Base-by-base conservation (phyloP, 495 filamentous ascomycete species). In the Oidiodendron maius region DNA sequence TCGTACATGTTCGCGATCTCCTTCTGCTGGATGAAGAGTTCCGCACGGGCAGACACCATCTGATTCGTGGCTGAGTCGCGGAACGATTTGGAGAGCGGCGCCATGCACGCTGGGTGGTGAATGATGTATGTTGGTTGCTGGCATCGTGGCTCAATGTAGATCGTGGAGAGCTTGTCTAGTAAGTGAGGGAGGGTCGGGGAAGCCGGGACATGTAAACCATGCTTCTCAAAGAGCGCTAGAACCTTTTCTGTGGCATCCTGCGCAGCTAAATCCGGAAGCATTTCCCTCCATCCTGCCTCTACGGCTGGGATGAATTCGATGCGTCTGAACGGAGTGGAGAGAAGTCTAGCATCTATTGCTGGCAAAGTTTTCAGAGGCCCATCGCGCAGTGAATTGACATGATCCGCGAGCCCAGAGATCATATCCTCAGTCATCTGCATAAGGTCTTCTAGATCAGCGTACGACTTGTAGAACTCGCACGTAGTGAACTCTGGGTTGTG, bases 401-500 rank as follows among this genome's bases (percentile, higher is more conserved):
- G 71, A 6, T 64, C 38, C 10, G 78, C 76, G 12, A 87, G 72
- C 26, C 74, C 76, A 17, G 63, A 70, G 38, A 93, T 68, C 13
- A 94, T 63, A 2, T 68, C 62, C 59, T 91, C 86, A 26, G 88
- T 94, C 56, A 80, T 80, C 18, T 63, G 50, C 55, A 95, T 89
- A 21, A 98, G 70, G 26, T 89, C 81, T 30, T 81, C 72, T 0
- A 96, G 74, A 51, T 81, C 84, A 44, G 86, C 82, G 56, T 89
- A 96, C 11, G 88, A 81, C 43, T 83, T 78, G 65, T 98, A 98
- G 74, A 96, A 96, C 68, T 98, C 93, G 71, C 91, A 96, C 26
- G 84, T 96, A 20, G 86, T 90, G 68, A 96, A 98, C 64, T 98
- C 93, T 4, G 93, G 90, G 59, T 97, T 97, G 65, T 96, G 93